Conservation (phyloP, 2,329 filamentous ascomycete species). For the Blumeria hordei region DNA sequence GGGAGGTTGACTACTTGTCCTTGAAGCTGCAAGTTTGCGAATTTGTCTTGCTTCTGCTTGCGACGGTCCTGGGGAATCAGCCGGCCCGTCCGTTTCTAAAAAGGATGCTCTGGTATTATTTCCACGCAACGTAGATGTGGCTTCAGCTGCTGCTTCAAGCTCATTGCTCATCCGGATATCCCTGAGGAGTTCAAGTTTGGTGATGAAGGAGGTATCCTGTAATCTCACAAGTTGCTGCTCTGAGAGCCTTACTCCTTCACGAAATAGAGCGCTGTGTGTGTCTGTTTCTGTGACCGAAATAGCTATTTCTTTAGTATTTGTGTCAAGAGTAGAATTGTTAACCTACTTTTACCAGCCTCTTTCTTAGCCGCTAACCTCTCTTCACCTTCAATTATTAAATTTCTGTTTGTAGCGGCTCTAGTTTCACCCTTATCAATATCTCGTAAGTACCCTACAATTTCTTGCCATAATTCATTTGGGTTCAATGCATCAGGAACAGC, state of each 20-base stretch:
- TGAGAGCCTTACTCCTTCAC: slow-evolving; percentile 1
- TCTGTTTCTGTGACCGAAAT: slow-evolving; percentile 2
- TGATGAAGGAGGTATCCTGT: slow-evolving; percentile 1
- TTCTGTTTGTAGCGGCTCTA: background rate
- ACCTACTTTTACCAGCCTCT: slow-evolving; percentile 1
- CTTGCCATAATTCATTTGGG: slow-evolving; percentile 2
- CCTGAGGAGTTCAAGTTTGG: slow-evolving; percentile 1
- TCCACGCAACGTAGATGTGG: slow-evolving; percentile 7
- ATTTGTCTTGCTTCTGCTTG: slow-evolving; percentile 12
- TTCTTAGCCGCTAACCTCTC: background rate
- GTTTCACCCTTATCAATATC: slow-evolving; percentile 1
- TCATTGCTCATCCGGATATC: slow-evolving; percentile 2
- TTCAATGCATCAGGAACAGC: slow-evolving; percentile 1
- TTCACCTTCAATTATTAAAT: slow-evolving; percentile 1
- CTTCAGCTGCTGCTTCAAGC: slow-evolving; percentile 4
- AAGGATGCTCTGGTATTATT: slow-evolving; percentile 8
- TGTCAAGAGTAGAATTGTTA: background rate
- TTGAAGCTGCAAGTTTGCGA: slow-evolving; percentile 9
- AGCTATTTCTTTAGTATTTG: background rate
- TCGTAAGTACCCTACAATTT: background rate
- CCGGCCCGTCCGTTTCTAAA: slow-evolving; percentile 13
- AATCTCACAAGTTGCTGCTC: slow-evolving; percentile 1
- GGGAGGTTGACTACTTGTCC: slow-evolving; percentile 13
- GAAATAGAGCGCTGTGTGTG: slow-evolving; percentile 1
- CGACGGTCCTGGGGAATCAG: slow-evolving; percentile 14